Base-by-base conservation (phyloP, 768 basidiomycete species). In the Suillus tomentosus region DNA sequence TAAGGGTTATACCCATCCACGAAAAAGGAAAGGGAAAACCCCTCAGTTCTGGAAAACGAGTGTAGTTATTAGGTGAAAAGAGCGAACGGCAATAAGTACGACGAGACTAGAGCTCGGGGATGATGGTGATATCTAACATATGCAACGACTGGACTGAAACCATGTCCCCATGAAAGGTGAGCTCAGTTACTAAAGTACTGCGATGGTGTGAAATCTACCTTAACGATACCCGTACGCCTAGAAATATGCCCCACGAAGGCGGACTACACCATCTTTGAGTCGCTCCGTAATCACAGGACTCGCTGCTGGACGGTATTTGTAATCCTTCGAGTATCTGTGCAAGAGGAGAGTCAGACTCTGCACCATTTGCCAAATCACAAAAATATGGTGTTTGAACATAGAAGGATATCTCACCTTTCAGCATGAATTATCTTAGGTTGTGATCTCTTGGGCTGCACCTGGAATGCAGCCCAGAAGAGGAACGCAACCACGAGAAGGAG, bases 271-370 rank as follows among this genome's bases (percentile, higher is more conserved):
- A 66, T 92, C 91, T 66, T 85, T 85, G 65, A 95, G 77, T 22
- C 79, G 82, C 71, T 94, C 91, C 0, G 90, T 94, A 67, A 95
- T 82, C 50, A 95, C 79, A 13, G 94, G 92, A 65, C 90, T 93
- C 7, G 93, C 92, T 13, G 94, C 93, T 0, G 94, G 93, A 27
- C 93, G 81, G 72, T 84, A 94, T 74, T 88, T 92, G 79, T 84
- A 85, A 70, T 93, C 88, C 65, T 90, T 88, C 14, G 91, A 94
- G 72, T 95, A 95, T 66, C 94, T 95, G 62, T 15, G 40, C 62
- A 58, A 17, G 2, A n/a, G 45, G 42, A 50, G 34, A 60, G 19
- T 42, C 22, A 4, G 45, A 22, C 47, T 19, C 14, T 9, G 51
- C 50, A 39, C 22, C 15, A n/a, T 27, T 13, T 9, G 34, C 17